These are phyloP conservation scores for Xylaria nigripes DNA, from an alignment of 495 filamentous ascomycete species.

Conservation along the genomic window DNA sequence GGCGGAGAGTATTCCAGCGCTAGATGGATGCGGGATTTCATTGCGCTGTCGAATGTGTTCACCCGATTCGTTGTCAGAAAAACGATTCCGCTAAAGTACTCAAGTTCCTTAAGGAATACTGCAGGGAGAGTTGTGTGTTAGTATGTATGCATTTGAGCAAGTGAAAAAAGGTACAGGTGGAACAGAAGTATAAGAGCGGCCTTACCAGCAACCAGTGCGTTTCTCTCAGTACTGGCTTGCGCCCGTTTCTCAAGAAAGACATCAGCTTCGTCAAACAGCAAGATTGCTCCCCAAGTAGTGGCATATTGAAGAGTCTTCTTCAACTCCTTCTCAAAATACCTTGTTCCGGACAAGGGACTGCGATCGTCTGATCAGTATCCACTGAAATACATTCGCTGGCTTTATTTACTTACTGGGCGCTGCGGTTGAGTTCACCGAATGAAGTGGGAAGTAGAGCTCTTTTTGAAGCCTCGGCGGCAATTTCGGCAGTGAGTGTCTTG, in stretches of 20 bases:
- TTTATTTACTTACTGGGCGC: slow-evolving; percentile 7
- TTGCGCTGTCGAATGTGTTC: slow-evolving; percentile 46
- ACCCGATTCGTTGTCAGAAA: slow-evolving; percentile 48
- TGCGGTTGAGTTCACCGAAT: slow-evolving; percentile 20
- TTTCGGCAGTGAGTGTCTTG: slow-evolving; percentile 51
- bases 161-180: too few species aligned
- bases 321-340: slow-evolving; percentile 57
- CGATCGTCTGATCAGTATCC: slow-evolving; percentile 22
- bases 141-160: slow-evolving; percentile 2
- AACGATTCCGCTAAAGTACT: slow-evolving; percentile 40
- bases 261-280: slow-evolving; percentile 44
- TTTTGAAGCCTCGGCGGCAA: slow-evolving; percentile 19
- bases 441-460: slow-evolving; percentile 24
- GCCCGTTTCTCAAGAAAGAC: slow-evolving; percentile 38
- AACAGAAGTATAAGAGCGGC: too few species aligned
- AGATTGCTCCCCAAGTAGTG: slow-evolving; percentile 40
- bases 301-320: slow-evolving; percentile 71
- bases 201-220: slow-evolving; percentile 35
- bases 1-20: slow-evolving; percentile 30
- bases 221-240: slow-evolving; percentile 32
- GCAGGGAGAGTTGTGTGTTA: slow-evolving; percentile 59
- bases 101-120: slow-evolving; percentile 37
- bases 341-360: slow-evolving; percentile 15
- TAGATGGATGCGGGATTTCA: slow-evolving; percentile 44
- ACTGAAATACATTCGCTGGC: background rate